phyloP scores from a whole-genome alignment of 495 filamentous ascomycete species.

The Lasiosphaeriaceae sp. region DNA sequence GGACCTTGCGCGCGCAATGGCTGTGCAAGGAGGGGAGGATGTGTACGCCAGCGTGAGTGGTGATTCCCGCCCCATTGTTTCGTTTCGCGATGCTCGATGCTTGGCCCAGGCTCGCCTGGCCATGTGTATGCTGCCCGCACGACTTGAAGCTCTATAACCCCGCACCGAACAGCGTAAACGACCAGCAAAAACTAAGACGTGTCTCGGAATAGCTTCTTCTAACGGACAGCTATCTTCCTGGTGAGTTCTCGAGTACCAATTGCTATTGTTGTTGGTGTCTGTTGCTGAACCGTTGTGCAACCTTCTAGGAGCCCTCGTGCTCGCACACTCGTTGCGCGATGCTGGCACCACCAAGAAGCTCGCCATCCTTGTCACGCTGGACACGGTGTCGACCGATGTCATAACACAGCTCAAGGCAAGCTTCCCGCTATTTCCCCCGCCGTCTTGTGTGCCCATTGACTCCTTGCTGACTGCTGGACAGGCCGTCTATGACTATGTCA shows the following conservation, averaged over 20 bases:
- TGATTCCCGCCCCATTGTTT: not conserved
- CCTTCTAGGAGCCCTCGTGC: constrained; percentile 81
- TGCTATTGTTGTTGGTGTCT: constrained; percentile 8
- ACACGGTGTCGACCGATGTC: constrained; percentile 65
- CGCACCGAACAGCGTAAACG: not conserved
- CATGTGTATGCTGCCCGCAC: too few relatives aligned
- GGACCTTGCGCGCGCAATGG: constrained; percentile 23
- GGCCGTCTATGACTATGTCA: constrained; percentile 84
- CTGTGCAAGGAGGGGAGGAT: constrained; percentile 40
- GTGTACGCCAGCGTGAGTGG: constrained; percentile 54
- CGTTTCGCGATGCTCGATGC: not conserved
- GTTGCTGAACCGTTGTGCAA: constrained; percentile 20
- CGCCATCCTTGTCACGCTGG: constrained; percentile 75
- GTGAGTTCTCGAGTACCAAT: constrained; percentile 44
- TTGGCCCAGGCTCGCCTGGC: not conserved
- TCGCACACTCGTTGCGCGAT: constrained; percentile 94
- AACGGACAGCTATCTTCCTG: constrained; percentile 87
- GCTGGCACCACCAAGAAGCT: constrained; percentile 82
- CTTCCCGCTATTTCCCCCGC: constrained; percentile 6
- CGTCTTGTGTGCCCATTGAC: not conserved
- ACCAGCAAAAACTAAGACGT: constrained; percentile 23
- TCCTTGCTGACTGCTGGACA: constrained; percentile 31
- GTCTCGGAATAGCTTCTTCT: constrained; percentile 65
- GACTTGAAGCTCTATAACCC: not conserved
- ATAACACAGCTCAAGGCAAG: constrained; percentile 70